These are phyloP conservation scores for Ascochyta rabiei DNA, from an alignment of 2,329 filamentous ascomycete genomes.

Conservation along the genomic window DNA sequence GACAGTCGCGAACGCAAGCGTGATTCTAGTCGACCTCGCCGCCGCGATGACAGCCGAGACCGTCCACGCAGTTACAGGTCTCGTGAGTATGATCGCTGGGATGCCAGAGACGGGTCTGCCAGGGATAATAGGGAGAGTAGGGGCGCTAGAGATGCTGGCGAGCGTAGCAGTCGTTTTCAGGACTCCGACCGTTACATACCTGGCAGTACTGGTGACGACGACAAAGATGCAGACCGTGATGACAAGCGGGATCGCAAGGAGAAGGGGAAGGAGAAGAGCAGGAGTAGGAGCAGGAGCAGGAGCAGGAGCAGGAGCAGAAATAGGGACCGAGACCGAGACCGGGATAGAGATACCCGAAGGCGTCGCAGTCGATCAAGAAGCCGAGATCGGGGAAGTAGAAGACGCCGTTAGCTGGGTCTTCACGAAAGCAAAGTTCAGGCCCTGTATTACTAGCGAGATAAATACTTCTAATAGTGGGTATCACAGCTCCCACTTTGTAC, in stretches of 20 bases:
- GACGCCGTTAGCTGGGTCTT: constrained; percentile 2
- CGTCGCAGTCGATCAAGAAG: constrained; percentile 28
- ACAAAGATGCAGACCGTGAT: constrained; percentile 26
- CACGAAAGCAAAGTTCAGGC: background rate
- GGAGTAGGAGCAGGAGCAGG: constrained; percentile 25
- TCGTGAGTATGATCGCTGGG: constrained; percentile 50
- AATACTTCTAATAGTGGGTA: background rate
- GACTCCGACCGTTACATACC: constrained; percentile 44
- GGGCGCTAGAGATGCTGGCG: constrained; percentile 9
- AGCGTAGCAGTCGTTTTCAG: constrained; percentile 28
- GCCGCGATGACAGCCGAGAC: constrained; percentile 49
- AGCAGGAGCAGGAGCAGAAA: constrained; percentile 20
- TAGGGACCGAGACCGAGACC: constrained; percentile 10
- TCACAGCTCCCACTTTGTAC: background rate
- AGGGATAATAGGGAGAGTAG: constrained; percentile 3
- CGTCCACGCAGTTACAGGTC: constrained; percentile 47
- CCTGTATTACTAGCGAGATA: constrained; percentile 9
- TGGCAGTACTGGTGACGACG: constrained; percentile 16
- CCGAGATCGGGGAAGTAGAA: constrained; percentile 18
- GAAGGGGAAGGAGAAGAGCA: constrained; percentile 29
- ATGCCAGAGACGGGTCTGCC: constrained; percentile 21
- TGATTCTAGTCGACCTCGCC: constrained; percentile 22
- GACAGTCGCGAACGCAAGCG: constrained; percentile 30
- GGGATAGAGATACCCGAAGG: constrained; percentile 25
- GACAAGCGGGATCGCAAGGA: constrained; percentile 30